phyloP scores from a whole-genome alignment of 164 flowering plant genomes.

The Nymphaea colorata region DNA sequence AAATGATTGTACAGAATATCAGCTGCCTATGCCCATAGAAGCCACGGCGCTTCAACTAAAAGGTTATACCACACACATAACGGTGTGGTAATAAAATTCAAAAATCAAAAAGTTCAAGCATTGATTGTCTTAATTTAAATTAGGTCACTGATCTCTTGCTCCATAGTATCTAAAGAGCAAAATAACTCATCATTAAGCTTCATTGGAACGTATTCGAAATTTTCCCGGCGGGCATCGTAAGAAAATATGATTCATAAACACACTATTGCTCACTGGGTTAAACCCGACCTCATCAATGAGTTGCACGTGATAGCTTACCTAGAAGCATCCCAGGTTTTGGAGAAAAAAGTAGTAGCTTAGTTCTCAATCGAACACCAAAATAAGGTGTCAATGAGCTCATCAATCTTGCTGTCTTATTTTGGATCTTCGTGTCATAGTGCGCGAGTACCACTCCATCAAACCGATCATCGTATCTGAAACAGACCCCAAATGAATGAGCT shows the following conservation, averaged over 20 bases:
- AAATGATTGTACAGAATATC: too few relatives aligned
- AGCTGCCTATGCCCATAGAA: too few relatives aligned
- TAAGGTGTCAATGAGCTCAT: slow-evolving; percentile 52
- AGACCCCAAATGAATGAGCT: neutral
- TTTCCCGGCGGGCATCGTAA: too few relatives aligned
- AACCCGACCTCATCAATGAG: neutral
- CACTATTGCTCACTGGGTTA: neutral
- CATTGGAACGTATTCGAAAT: too few relatives aligned
- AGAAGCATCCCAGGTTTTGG: slow-evolving; percentile 72
- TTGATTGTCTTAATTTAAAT: too few relatives aligned
- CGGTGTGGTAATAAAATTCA: too few relatives aligned
- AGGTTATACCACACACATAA: too few relatives aligned
- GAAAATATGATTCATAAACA: neutral
- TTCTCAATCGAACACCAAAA: slow-evolving; percentile 47
- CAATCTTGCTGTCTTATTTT: slow-evolving; percentile 31
- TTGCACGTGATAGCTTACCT: slow-evolving; percentile 28
- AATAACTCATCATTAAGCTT: too few relatives aligned
- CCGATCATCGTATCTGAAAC: slow-evolving; percentile 50
- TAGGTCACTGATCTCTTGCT: too few relatives aligned
- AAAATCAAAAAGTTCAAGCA: too few relatives aligned
- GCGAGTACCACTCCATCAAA: slow-evolving; percentile 81
- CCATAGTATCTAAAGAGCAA: too few relatives aligned
- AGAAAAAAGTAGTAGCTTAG: slow-evolving; percentile 49
- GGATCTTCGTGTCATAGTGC: slow-evolving; percentile 25
- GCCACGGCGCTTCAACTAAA: too few relatives aligned